A percentile compares a stretch with the other conserved stretches of the same genome.
Conservation (phyloP, 371 early-diverging fungal species). For the Parasitella parasitica region DNA sequence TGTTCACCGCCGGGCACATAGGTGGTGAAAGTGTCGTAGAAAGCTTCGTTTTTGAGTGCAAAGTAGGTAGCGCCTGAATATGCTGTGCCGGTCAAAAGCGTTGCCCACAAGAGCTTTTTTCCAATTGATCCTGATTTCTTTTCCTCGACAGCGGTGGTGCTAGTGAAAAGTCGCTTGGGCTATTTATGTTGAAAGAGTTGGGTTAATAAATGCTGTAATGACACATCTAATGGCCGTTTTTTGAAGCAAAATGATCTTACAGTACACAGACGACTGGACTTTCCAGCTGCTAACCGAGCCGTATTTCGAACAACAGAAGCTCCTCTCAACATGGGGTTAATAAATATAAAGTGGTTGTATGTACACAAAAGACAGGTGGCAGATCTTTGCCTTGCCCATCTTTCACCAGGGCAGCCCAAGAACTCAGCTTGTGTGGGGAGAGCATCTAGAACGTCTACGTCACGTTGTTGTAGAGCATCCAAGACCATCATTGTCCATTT, state of each 20-base stretch:
- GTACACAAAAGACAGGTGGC: neutral
- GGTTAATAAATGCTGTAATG: neutral
- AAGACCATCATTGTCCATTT: neutral
- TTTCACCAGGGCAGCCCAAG: neutral
- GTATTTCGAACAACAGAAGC: constrained; percentile 20
- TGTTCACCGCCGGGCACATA: constrained; percentile 49
- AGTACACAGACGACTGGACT: neutral
- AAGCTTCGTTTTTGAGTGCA: constrained; percentile 45
- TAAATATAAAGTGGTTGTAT: neutral
- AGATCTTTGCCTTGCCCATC: too few relatives aligned
- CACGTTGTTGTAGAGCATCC: neutral
- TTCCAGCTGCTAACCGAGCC: constrained; percentile 11
- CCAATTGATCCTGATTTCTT: constrained; percentile 19
- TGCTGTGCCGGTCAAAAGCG: constrained; percentile 26
- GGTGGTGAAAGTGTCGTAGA: constrained; percentile 44
- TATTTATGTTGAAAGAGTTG: neutral
- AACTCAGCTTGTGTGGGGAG: constrained; percentile 1
- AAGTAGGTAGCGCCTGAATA: constrained; percentile 46
- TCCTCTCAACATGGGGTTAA: constrained; percentile 20
- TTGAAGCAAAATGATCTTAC: neutral
- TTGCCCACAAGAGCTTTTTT: constrained; percentile 34
- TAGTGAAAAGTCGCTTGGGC: constrained; percentile 17
- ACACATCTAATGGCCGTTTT: neutral
- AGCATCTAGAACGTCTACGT: neutral
- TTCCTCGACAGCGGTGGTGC: neutral